Conservation (phyloP, 2,329 filamentous ascomycete species). For the Fusarium sororula region DNA sequence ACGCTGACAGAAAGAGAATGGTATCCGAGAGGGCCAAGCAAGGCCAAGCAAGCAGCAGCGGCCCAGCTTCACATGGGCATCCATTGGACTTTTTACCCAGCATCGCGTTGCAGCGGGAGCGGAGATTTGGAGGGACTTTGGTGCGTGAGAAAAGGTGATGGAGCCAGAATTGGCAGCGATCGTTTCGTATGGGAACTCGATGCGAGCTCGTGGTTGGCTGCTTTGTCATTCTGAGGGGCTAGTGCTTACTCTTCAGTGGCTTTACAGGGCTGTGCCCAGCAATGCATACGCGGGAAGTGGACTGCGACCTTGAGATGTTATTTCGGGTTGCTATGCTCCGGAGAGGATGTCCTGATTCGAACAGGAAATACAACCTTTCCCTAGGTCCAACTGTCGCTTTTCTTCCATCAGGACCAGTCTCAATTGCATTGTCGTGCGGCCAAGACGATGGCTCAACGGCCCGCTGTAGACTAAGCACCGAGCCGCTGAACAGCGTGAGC, state of each 20-base stretch:
- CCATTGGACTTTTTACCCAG: not conserved
- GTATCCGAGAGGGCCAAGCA: not conserved
- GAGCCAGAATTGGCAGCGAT: constrained; percentile 9
- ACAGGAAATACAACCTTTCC: not conserved
- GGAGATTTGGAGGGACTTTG: constrained; percentile 6
- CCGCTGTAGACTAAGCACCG: not conserved
- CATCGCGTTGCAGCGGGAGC: not conserved
- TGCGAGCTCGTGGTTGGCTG: not conserved
- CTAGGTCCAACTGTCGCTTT: not conserved
- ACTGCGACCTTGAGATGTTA: not conserved
- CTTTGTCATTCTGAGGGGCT: constrained; percentile 1
- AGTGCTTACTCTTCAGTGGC: constrained; percentile 2
- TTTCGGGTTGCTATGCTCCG: not conserved
- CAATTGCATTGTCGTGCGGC: not conserved
- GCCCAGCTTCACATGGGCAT: not conserved
- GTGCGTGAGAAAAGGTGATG: not conserved
- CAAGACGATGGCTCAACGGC: not conserved
- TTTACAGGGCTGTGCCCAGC: not conserved
- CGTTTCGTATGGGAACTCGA: not conserved
- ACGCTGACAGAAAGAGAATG: not conserved
- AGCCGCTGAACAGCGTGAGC: not conserved
- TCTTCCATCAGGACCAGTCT: not conserved
- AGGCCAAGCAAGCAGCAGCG: not conserved
- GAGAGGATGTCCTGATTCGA: not conserved
- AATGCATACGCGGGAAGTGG: not conserved